Conservation (phyloP, 225 moss, liverwort and hornwort genomes). For the Asterella californica region DNA sequence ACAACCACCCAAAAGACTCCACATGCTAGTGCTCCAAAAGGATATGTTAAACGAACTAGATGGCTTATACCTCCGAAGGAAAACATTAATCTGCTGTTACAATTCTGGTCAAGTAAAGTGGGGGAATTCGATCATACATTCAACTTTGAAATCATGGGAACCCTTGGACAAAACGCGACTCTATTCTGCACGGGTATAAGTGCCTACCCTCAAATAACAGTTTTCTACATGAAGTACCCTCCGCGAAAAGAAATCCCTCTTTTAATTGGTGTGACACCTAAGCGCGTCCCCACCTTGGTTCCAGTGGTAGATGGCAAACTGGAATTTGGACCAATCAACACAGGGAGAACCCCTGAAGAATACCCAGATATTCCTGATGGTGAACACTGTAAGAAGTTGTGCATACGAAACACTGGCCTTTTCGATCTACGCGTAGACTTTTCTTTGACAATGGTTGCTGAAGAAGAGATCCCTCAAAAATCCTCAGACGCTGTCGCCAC, state of each 20-base stretch:
- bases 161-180: conserved; percentile 43
- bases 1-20: conserved; percentile 21
- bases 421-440: conserved; percentile 79
- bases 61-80: conserved; percentile 67
- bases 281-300: conserved; percentile 35
- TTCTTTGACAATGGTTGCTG: conserved; percentile 44
- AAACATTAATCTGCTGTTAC: conserved; percentile 46
- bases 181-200: conserved; percentile 57
- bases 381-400: conserved; percentile 68
- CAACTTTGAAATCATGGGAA: conserved; percentile 68
- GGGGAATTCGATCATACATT: conserved; percentile 77
- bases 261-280: conserved; percentile 51
- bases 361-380: conserved; percentile 58
- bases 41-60: conserved; percentile 57
- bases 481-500: conserved; percentile 6
- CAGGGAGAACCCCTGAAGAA: conserved; percentile 39
- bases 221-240: conserved; percentile 56
- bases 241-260: conserved; percentile 47
- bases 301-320: conserved; percentile 52
- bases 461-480: conserved; percentile 2
- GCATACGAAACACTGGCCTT: conserved; percentile 66
- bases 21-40: conserved; percentile 37
- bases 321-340: conserved; percentile 76
- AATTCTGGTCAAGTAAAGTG: conserved; percentile 59
- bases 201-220: conserved; percentile 68